Percentiles rank a stretch among this genome's conserved stretches.
phyloP scores from a whole-genome alignment of 768 basidiomycete genomes.

The Omphalotus guepiniiformis region DNA sequence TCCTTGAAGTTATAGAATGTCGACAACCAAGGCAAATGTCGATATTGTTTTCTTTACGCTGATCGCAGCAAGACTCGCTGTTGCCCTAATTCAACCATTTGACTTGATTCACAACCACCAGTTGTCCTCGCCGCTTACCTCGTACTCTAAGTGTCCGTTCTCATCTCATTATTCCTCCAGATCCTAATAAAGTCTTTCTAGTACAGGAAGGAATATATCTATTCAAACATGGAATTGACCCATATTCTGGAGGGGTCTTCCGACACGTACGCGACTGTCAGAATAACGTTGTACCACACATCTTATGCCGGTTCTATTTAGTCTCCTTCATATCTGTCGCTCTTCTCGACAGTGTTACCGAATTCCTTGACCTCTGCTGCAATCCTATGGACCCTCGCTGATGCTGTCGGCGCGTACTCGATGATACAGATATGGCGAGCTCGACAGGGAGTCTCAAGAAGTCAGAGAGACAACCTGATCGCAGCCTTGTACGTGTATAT shows the following conservation, averaged over 20 bases:
- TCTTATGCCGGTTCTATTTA: slow-evolving; percentile 32
- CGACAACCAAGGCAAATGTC: no score
- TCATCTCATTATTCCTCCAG: slow-evolving; percentile 1
- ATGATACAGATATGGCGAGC: slow-evolving; percentile 65
- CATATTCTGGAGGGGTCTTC: slow-evolving; percentile 84
- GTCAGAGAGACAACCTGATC: slow-evolving; percentile 55
- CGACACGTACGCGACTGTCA: slow-evolving; percentile 59
- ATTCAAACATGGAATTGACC: slow-evolving; percentile 70
- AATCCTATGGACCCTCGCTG: slow-evolving; percentile 66
- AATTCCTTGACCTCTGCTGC: slow-evolving; percentile 43
- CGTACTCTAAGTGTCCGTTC: slow-evolving; percentile 68
- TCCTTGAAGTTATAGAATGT: no score
- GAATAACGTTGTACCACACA: slow-evolving; percentile 3
- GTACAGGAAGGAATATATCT: slow-evolving; percentile 91
- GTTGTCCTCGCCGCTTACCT: slow-evolving; percentile 77
- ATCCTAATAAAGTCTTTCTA: slow-evolving; percentile 25
- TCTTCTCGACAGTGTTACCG: slow-evolving; percentile 72
- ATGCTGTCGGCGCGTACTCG: slow-evolving; percentile 64
- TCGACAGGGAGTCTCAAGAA: slow-evolving; percentile 47
- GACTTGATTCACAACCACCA: slow-evolving; percentile 59
- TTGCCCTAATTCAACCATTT: background rate
- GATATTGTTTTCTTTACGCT: no score
- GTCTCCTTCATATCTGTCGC: slow-evolving; percentile 77
- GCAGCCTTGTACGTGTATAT: slow-evolving; percentile 64
- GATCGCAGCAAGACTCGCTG: background rate